A percentile compares a stretch with the other conserved stretches of the same genome.
Conservation (phyloP, 2,329 filamentous ascomycete species). For the Fusarium sarcochroum region DNA sequence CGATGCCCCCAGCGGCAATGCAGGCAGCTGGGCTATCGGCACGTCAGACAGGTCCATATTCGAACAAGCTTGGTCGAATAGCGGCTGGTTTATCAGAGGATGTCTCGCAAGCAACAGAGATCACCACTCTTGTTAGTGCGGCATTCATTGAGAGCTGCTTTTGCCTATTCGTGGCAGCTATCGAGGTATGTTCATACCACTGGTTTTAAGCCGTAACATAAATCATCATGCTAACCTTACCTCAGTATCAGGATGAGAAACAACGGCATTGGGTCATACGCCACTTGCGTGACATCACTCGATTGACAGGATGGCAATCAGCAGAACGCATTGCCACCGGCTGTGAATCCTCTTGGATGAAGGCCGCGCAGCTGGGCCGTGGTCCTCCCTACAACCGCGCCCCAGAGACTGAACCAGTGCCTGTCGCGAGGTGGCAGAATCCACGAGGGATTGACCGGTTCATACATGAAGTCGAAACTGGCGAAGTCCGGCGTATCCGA, state of each 20-base stretch:
- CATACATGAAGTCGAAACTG: constrained; percentile 62
- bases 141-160: constrained; percentile 87
- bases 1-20: constrained; percentile 92
- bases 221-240: constrained; percentile 31
- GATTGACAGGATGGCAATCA: constrained; percentile 89
- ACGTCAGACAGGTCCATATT: constrained; percentile 76
- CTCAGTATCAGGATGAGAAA: constrained; percentile 75
- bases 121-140: constrained; percentile 84
- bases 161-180: constrained; percentile 86
- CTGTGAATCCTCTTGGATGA: constrained; percentile 88
- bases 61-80: constrained; percentile 84
- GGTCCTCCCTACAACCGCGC: constrained; percentile 79
- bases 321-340: constrained; percentile 85
- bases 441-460: constrained; percentile 66
- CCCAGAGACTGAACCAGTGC: constrained; percentile 53
- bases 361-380: constrained; percentile 77
- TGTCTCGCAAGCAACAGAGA: constrained; percentile 64
- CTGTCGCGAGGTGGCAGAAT: constrained; percentile 63
- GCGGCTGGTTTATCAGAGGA: constrained; percentile 77
- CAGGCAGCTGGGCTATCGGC: constrained; percentile 86
- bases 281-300: constrained; percentile 80
- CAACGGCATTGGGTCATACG: constrained; percentile 85
- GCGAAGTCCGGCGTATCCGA: constrained; percentile 65
- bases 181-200: constrained; percentile 67
- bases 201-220: neutral